phyloP scores from a whole-genome alignment of 2,329 filamentous ascomycete genomes.

The Clonostachys chloroleuca region DNA sequence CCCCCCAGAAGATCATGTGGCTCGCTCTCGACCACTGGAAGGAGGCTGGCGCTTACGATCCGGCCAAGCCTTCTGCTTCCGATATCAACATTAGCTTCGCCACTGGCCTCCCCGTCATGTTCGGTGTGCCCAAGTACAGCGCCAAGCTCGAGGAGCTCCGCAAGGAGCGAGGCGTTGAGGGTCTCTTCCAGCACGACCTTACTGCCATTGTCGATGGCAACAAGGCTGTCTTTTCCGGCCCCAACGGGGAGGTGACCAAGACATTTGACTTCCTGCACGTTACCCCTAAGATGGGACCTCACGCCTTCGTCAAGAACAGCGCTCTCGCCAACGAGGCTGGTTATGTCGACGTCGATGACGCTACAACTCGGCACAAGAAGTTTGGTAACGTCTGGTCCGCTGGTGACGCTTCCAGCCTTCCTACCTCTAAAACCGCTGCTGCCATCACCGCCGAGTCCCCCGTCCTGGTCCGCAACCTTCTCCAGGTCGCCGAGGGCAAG shows the following conservation, averaged over 20 bases:
- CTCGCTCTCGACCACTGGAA: slow-evolving; percentile 58
- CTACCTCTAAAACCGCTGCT: slow-evolving; percentile 51
- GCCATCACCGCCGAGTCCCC: slow-evolving; percentile 47
- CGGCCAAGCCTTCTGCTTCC: slow-evolving; percentile 27
- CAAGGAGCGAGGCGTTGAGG: slow-evolving; percentile 49
- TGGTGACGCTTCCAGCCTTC: slow-evolving; percentile 54
- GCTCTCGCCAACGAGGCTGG: slow-evolving; percentile 50
- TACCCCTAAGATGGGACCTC: slow-evolving; percentile 54
- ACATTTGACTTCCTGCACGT: slow-evolving; percentile 52
- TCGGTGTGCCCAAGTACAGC: slow-evolving; percentile 56
- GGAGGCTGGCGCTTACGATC: slow-evolving; percentile 42
- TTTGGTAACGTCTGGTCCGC: slow-evolving; percentile 54
- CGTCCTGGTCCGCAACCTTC: slow-evolving; percentile 42
- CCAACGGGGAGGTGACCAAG: slow-evolving; percentile 36
- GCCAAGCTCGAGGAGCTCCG: slow-evolving; percentile 47
- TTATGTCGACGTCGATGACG: slow-evolving; percentile 52
- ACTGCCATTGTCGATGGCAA: slow-evolving; percentile 43
- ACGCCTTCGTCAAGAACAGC: slow-evolving; percentile 48
- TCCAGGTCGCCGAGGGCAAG: slow-evolving; percentile 38
- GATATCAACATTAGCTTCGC: slow-evolving; percentile 49
- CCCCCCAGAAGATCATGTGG: slow-evolving; percentile 59
- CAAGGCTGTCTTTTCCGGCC: slow-evolving; percentile 41
- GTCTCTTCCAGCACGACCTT: slow-evolving; percentile 53
- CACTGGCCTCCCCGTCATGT: slow-evolving; percentile 51
- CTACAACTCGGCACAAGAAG: slow-evolving; percentile 46